These are phyloP conservation scores for Aquilaria yunnanensis DNA, from an alignment of 345 rosid genomes.

Conservation along the genomic window DNA sequence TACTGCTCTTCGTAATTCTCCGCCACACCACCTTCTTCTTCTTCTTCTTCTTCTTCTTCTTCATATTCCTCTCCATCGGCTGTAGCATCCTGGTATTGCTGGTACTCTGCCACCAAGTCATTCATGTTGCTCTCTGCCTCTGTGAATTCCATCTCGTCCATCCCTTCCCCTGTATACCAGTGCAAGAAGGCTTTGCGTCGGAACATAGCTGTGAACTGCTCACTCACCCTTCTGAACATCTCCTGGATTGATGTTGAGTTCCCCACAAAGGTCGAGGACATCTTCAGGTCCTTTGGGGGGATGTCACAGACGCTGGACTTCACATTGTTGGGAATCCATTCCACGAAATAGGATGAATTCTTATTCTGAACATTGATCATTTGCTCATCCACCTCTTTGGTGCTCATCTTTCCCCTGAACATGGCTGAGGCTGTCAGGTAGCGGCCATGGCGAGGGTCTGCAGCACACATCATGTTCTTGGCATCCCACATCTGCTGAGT, in stretches of 20 bases:
- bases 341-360: too few relatives aligned
- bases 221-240: too few relatives aligned
- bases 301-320: conserved; percentile 46
- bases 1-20: conserved; percentile 28
- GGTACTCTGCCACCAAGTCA: conserved; percentile 91
- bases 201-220: too few relatives aligned
- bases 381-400: too few relatives aligned
- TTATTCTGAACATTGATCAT: too few relatives aligned
- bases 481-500: conserved; percentile 26
- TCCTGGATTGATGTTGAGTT: conserved; percentile 11
- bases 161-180: too few relatives aligned
- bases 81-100: conserved; percentile 94
- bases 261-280: conserved; percentile 37
- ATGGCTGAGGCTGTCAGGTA: too few relatives aligned
- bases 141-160: too few relatives aligned
- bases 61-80: conserved; percentile 35
- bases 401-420: too few relatives aligned
- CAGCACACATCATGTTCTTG: too few relatives aligned
- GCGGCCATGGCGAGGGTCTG: too few relatives aligned
- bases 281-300: conserved; percentile 36
- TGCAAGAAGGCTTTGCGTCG: too few relatives aligned
- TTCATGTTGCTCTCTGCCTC: conserved; percentile 95
- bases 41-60: conserved; percentile 46
- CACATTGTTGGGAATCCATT: conserved; percentile 22
- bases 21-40: conserved; percentile 42